phyloP scores from a whole-genome alignment of 179 eudicot genomes.

The Patellifolia procumbens region DNA sequence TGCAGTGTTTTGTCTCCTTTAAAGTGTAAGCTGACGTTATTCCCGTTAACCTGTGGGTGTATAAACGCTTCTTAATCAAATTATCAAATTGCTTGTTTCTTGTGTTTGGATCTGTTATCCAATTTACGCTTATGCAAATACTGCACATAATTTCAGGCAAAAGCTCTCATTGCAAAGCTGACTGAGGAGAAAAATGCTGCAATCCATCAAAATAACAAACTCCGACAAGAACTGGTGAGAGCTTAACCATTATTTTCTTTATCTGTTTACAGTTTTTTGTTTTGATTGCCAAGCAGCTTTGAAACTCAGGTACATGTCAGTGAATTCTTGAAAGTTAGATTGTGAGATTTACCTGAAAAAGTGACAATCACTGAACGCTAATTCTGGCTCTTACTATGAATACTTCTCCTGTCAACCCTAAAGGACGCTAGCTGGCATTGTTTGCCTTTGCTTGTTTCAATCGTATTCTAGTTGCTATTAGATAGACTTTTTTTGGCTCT shows the following conservation, averaged over 20 bases:
- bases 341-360: not conserved
- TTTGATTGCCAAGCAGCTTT: not conserved
- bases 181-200: slow-evolving; percentile 65
- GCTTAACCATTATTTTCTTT: slow-evolving; percentile 4
- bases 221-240: slow-evolving; percentile 69
- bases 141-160: slow-evolving; percentile 40
- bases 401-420: not conserved
- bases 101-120: not conserved
- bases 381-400: not conserved
- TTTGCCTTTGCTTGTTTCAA: not conserved
- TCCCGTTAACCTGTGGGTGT: not conserved
- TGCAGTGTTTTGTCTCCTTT: not conserved
- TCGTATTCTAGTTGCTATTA: not conserved
- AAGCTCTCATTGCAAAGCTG: slow-evolving; percentile 58
- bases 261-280: not conserved
- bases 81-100: not conserved
- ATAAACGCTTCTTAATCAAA: not conserved
- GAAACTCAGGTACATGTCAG: not conserved
- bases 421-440: not conserved
- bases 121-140: not conserved
- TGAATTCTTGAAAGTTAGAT: not conserved
- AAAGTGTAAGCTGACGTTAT: slow-evolving; percentile 8
- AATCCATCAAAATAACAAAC: slow-evolving; percentile 51
- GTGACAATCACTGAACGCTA: too few relatives aligned
- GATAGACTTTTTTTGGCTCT: not conserved